A percentile compares a stretch with the other conserved stretches of the same genome.
Conservation (phyloP, 805 yeast genomes). For the Priceomyces fermenticarens region DNA sequence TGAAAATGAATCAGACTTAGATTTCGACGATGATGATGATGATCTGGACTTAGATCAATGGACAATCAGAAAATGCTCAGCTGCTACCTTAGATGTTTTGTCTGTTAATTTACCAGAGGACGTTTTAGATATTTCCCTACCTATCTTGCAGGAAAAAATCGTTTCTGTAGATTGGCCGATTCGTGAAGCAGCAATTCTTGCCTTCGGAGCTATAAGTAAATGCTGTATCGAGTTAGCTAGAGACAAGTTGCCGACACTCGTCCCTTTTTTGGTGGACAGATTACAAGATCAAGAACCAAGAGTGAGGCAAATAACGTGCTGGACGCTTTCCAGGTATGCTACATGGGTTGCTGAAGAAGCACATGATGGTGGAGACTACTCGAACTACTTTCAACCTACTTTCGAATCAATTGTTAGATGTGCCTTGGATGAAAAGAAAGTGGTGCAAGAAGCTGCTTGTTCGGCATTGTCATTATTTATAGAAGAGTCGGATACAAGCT, state of each 20-base stretch:
- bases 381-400: conserved; percentile 71
- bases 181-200: conserved; percentile 89
- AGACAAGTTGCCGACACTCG: conserved; percentile 71
- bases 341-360: conserved; percentile 78
- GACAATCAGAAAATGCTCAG: conserved; percentile 91
- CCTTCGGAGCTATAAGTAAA: conserved; percentile 92
- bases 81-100: conserved; percentile 84
- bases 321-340: conserved; percentile 89
- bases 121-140: conserved; percentile 66
- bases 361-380: conserved; percentile 55
- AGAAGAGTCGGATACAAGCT: conserved; percentile 64
- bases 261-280: conserved; percentile 82
- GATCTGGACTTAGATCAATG: conserved; percentile 71
- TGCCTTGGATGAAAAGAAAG: conserved; percentile 78
- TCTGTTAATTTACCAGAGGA: conserved; percentile 66
- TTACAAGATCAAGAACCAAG: conserved; percentile 73
- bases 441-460: conserved; percentile 95
- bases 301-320: conserved; percentile 90
- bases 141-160: conserved; percentile 70
- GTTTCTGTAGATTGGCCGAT: conserved; percentile 77
- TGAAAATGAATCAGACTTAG: conserved; percentile 46
- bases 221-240: conserved; percentile 75
- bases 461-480: conserved; percentile 81
- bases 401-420: conserved; percentile 72
- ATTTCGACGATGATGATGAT: conserved; percentile 64